Evolutionary conservation across 805 yeast genomes (phyloP), one percentile per base, ranked within the genome.

Genomic region (Lachancea waltii): DNA sequence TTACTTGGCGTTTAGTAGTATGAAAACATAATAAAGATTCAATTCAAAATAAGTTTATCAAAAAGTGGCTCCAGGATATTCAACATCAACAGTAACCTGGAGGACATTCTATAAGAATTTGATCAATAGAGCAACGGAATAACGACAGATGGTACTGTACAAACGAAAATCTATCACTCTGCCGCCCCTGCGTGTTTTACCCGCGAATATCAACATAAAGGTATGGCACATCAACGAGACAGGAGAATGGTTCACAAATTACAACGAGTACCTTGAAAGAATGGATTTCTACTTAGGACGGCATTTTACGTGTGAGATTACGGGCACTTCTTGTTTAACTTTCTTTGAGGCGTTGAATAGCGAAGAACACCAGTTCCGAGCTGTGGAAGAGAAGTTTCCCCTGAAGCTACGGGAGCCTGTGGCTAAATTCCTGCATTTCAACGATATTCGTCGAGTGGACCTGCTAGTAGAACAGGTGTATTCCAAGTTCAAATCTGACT

Each of bases 271-370:
- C 52, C 64, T 92, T 34, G 63, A 63, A 16, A 64, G 90, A 39
- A 63, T 83, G 68, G 86, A 83, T 57, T 83, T 81, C 60, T 84
- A 83, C 58, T 72, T 72, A 43, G 69, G 74, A 35, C 78, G 77
- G 48, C 84, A 85, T 58, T 92, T 92, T 63, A 92, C 87, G 9
- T 92, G 97, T 65, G 98, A 92, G 62, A 82, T 90, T 34, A 85
- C 97, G 0, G 98, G 98, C 10, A 85, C 86, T 52, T 81, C 96
- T 13, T 82, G 94, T 51, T 70, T 90, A 41, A 85, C 96, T 1
- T 92, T 75, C 58, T 89, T 89, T 58, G 94, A 92, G 53, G 98
- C 97, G 0, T 69, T 76, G 31, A 76, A 77, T 38, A 78, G 83
- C 42, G 98, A 90, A 63, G 72, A 73, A 45, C 67, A 64, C 38